Conservation (phyloP, 1,284 basidiomycete genomes). For the Laetiporus sulphureus region DNA sequence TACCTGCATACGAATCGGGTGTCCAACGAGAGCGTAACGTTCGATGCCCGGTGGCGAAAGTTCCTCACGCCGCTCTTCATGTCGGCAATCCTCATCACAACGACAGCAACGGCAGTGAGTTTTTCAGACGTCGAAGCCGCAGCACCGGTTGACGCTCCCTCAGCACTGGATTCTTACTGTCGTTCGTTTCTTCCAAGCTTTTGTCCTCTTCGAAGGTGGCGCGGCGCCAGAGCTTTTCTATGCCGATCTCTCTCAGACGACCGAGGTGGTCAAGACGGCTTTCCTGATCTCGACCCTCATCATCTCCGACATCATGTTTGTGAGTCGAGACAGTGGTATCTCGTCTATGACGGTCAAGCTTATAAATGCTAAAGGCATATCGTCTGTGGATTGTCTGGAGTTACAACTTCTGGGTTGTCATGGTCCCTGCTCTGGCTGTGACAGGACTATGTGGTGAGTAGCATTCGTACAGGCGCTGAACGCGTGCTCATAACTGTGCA, state of each 20-base stretch:
- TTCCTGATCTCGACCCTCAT: slow-evolving; percentile 4
- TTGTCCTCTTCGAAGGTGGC: slow-evolving; percentile 3
- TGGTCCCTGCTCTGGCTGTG: slow-evolving; percentile 1
- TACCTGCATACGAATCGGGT: slow-evolving; percentile 3
- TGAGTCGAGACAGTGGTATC: background rate
- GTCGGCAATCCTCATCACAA: background rate
- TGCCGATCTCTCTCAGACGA: slow-evolving; percentile 1
- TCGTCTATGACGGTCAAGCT: background rate
- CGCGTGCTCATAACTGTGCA: too few relatives aligned
- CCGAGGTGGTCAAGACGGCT: slow-evolving; percentile 3
- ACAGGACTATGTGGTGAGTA: slow-evolving; percentile 3
- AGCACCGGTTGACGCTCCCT: background rate
- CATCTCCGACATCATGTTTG: slow-evolving; percentile 5
- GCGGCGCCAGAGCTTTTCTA: slow-evolving; percentile 3
- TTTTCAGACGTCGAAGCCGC: background rate
- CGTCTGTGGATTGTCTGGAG: slow-evolving; percentile 8
- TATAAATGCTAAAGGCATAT: slow-evolving; percentile 1
- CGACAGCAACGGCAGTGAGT: slow-evolving; percentile 1
- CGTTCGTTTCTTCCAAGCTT: slow-evolving; percentile 4
- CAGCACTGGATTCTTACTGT: slow-evolving; percentile 7
- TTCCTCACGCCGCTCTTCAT: slow-evolving; percentile 2
- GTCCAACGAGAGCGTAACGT: background rate
- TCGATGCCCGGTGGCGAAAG: background rate
- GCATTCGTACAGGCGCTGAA: background rate
- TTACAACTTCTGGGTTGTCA: slow-evolving; percentile 3